These are phyloP conservation scores for Penicillium sp. DNA, from an alignment of 2,329 filamentous ascomycete species.

Conservation along the genomic window DNA sequence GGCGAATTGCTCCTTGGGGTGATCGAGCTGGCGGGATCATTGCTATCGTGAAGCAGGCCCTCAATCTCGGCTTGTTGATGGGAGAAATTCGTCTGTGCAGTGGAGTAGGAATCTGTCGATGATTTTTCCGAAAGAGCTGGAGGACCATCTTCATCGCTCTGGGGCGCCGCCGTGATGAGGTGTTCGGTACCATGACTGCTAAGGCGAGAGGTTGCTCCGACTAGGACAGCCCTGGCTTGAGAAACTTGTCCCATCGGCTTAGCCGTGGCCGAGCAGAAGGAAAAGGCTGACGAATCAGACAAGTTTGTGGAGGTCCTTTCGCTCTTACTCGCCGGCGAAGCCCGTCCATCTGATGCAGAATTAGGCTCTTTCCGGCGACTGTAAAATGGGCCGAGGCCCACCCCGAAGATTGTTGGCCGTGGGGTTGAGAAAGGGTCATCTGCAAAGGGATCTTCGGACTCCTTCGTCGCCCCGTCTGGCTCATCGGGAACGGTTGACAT, in stretches of 20 bases:
- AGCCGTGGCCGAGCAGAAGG: conserved; percentile 33
- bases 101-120: conserved; percentile 47
- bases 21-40: conserved; percentile 19
- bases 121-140: conserved; percentile 31
- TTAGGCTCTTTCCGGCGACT: conserved; percentile 15
- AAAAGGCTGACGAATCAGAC: conserved; percentile 48
- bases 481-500: conserved; percentile 17
- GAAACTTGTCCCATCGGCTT: conserved; percentile 16
- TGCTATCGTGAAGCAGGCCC: conserved; percentile 43
- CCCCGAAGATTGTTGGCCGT: conserved; percentile 22
- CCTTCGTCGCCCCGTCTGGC: conserved; percentile 3
- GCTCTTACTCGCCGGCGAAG: conserved; percentile 44
- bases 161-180: conserved; percentile 14
- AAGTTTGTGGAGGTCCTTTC: conserved; percentile 53
- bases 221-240: conserved; percentile 14
- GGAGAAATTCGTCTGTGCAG: conserved; percentile 45
- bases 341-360: conserved; percentile 25
- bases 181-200: conserved; percentile 24
- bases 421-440: conserved; percentile 24
- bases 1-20: conserved; percentile 24
- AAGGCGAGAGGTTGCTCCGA: conserved; percentile 20
- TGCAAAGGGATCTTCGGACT: conserved; percentile 22
- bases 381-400: conserved; percentile 21
- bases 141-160: conserved; percentile 22
- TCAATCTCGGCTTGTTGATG: conserved; percentile 49